Conservation (phyloP, 106 monocot species). For the Platanthera guangdongensis region DNA sequence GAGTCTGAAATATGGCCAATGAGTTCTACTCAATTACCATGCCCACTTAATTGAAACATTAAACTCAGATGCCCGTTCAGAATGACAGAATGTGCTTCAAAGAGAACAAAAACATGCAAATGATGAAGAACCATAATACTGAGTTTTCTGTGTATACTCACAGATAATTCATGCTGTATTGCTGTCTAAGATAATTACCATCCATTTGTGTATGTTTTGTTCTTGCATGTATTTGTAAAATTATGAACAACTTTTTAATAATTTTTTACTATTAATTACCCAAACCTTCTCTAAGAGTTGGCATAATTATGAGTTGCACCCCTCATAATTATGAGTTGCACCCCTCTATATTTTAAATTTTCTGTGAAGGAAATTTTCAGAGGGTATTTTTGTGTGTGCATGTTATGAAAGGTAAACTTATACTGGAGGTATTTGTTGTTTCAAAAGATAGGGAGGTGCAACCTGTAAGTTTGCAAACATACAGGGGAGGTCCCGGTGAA, state of each 20-base stretch:
- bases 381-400: too few species aligned
- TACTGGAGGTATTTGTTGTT: too few species aligned
- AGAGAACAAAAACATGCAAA: not conserved
- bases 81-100: not conserved
- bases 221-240: not conserved
- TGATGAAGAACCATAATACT: not conserved
- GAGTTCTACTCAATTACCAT: not conserved
- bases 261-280: not conserved
- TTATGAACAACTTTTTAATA: not conserved
- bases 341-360: too few species aligned
- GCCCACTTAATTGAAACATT: not conserved
- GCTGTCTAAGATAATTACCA: not conserved
- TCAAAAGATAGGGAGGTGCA: too few species aligned
- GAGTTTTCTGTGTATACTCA: not conserved
- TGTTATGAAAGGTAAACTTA: too few species aligned
- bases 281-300: too few species aligned
- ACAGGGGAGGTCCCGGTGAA: too few species aligned
- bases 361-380: too few species aligned
- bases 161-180: too few species aligned
- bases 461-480: too few species aligned
- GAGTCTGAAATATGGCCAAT: not conserved
- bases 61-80: not conserved
- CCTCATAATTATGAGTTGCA: too few species aligned
- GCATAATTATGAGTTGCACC: too few species aligned
- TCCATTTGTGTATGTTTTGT: not conserved